These are phyloP conservation scores for Cytospora paraplurivora DNA, from an alignment of 2,329 filamentous ascomycete species.

Conservation along the genomic window DNA sequence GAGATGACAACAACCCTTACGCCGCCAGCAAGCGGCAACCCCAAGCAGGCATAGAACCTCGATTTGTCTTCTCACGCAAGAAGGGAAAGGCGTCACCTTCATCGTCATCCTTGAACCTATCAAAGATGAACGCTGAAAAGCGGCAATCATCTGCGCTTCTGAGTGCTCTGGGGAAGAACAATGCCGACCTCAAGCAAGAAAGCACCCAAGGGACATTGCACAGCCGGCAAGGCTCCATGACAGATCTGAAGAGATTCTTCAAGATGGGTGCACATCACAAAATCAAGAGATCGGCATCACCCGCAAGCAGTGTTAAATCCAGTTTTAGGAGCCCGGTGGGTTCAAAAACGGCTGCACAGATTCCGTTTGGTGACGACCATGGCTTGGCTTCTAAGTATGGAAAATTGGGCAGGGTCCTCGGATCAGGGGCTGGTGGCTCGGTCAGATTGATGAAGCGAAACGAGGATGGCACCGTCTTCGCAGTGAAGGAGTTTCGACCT, in stretches of 20 bases:
- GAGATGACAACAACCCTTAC: conserved; percentile 83
- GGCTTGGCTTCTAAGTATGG: conserved; percentile 89
- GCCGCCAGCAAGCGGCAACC: conserved; percentile 77
- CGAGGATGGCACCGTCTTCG: conserved; percentile 90
- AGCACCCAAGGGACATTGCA: conserved; percentile 50
- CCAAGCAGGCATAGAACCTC: conserved; percentile 69
- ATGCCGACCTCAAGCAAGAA: conserved; percentile 47
- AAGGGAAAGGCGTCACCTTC: conserved; percentile 65
- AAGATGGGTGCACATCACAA: conserved; percentile 73
- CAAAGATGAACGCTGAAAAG: conserved; percentile 53
- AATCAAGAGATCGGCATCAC: conserved; percentile 68
- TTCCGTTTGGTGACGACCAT: conserved; percentile 94
- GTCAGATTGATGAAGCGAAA: conserved; percentile 92
- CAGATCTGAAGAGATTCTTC: conserved; percentile 95
- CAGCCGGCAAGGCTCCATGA: conserved; percentile 78
- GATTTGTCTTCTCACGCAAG: conserved; percentile 81
- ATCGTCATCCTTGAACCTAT: conserved; percentile 53
- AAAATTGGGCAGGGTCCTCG: conserved; percentile 91
- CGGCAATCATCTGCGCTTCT: conserved; percentile 49
- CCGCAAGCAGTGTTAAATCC: conserved; percentile 56
- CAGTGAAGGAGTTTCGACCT: conserved; percentile 94
- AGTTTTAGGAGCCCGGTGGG: conserved; percentile 51
- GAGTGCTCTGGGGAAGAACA: conserved; percentile 41
- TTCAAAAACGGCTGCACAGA: conserved; percentile 57
- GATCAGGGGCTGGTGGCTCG: conserved; percentile 91